Conservation (phyloP, 2,329 filamentous ascomycete species). For the Leptographium radiaticola region DNA sequence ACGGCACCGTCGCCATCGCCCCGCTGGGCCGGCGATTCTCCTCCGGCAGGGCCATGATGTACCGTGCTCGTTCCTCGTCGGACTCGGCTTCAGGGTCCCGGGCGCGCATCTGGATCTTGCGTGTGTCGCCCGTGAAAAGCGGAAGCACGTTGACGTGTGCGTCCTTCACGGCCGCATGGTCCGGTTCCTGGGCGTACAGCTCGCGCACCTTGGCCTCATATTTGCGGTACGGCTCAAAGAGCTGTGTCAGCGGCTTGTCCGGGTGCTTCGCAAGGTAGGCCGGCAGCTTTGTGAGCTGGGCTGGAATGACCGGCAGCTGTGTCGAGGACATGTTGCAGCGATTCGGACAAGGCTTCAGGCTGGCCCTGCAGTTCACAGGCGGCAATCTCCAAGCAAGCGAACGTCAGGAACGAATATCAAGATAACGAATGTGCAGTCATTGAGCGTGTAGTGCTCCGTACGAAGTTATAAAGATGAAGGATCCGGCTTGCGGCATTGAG, state of each 20-base stretch:
- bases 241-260: conserved; percentile 37
- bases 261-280: conserved; percentile 42
- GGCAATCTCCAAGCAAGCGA: too few species aligned
- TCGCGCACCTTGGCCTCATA: conserved; percentile 56
- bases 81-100: conserved; percentile 45
- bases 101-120: conserved; percentile 47
- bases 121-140: conserved; percentile 45
- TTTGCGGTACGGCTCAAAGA: conserved; percentile 52
- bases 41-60: conserved; percentile 55
- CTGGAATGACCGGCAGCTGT: conserved; percentile 32
- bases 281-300: conserved; percentile 29
- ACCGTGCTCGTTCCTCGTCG: conserved; percentile 46
- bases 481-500: too few species aligned
- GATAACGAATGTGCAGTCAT: too few species aligned
- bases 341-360: too few species aligned
- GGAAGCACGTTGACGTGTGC: conserved; percentile 51
- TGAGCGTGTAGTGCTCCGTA: too few species aligned
- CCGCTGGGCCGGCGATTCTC: conserved; percentile 49
- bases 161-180: conserved; percentile 42
- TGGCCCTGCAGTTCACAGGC: too few species aligned
- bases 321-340: conserved; percentile 20
- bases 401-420: too few species aligned
- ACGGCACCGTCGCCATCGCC: conserved; percentile 53
- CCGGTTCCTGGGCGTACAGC: conserved; percentile 54
- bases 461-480: too few species aligned